phyloP scores from a whole-genome alignment of 1,139 yeast species.

The Debaryomyces coudertii region DNA sequence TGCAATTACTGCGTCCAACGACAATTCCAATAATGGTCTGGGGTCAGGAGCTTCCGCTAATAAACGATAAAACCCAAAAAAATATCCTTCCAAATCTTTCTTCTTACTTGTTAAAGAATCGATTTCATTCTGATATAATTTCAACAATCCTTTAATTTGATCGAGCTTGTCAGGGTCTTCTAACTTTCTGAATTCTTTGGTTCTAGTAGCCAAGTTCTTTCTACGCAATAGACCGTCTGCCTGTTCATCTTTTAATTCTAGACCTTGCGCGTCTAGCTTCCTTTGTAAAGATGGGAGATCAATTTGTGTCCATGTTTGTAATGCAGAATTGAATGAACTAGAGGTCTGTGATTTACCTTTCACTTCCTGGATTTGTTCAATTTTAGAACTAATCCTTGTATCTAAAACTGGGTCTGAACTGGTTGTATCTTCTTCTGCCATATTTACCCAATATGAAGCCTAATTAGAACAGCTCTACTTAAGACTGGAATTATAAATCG shows the following conservation, averaged over 20 bases:
- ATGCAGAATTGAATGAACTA: conserved; percentile 41
- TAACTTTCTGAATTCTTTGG: conserved; percentile 80
- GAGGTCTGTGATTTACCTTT: conserved; percentile 3
- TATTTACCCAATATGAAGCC: background rate
- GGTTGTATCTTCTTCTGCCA: conserved; percentile 3
- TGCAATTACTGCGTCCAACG: conserved; percentile 67
- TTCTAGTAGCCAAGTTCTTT: conserved; percentile 75
- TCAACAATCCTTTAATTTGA: conserved; percentile 69
- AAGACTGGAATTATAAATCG: background rate
- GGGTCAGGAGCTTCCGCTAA: conserved; percentile 96
- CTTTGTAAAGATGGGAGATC: conserved; percentile 70
- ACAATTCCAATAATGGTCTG: conserved; percentile 71
- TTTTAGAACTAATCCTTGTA: background rate
- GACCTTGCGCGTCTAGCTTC: conserved; percentile 73
- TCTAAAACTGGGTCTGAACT: background rate
- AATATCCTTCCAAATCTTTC: conserved; percentile 70
- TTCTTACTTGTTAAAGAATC: conserved; percentile 80
- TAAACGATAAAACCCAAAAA: conserved; percentile 72
- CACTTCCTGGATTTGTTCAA: background rate
- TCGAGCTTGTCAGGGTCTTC: conserved; percentile 65
- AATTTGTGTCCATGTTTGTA: conserved; percentile 76
- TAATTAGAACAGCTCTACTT: background rate
- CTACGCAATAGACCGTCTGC: conserved; percentile 66
- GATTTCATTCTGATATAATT: conserved; percentile 85
- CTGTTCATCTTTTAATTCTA: conserved; percentile 73